Base-by-base conservation (phyloP, 2,329 filamentous ascomycete species). In the Aspergillus persii region DNA sequence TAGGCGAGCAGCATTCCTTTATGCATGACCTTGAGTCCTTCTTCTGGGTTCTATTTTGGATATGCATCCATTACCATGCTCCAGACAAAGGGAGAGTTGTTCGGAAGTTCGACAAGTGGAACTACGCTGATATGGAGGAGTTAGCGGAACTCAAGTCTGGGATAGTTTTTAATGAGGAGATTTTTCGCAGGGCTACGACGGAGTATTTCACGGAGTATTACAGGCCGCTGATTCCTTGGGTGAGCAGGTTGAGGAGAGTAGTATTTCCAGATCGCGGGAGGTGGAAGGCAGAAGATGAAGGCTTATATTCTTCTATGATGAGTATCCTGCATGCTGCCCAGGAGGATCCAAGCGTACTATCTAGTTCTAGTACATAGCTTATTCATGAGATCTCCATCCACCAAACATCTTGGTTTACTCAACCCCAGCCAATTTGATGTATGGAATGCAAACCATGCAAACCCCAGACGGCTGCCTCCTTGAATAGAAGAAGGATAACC, bases 1-100 rank as follows among this genome's bases (percentile, higher is more conserved):
- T 73, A 12, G 73, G 71, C 39, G 73, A 81, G 62, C 55, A 72
- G 39, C 73, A 80, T 61, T 77, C 71, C 0, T 79, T 78, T 41
- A 79, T 79, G 67, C 74, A 81, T 63, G 74, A 80, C 56, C 69
- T 79, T 4, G 76, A 80, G 61, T 81, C 74, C 2, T 80, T 81
- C 60, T 81, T 79, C 65, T 81, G 68, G 77, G 75, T 80, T 1
- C 61, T 81, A 0, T 79, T 80, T 62, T 80, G 71, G 78, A 76
- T 79, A 62, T 78, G 71, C 58, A 71, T 78, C 54, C 71, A 80
- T 61, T 78, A 70, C 54, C 44, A 72, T 12, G 69, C 69, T 2
- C 41, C 53, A 27, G 6, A 23, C 44, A 47, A 6, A 8, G 44
- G 47, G n/a, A n/a, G n/a, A n/a, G n/a, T n/a, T n/a, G 3, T 33